Conservation (phyloP, 805 yeast genomes). For the Candida taoyuanica region DNA sequence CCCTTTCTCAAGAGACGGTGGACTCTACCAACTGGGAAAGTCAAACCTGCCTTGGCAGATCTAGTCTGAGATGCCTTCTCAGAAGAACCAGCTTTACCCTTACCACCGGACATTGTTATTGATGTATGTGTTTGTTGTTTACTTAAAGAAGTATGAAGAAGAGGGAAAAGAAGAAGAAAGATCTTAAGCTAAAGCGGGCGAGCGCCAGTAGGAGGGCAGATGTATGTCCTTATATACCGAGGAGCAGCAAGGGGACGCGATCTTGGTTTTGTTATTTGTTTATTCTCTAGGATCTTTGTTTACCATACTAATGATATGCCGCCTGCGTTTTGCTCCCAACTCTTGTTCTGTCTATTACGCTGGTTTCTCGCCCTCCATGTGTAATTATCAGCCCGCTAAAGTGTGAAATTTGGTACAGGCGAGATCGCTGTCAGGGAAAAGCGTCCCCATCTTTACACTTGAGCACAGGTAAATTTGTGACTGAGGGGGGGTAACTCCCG, state of each 20-base stretch:
- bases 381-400: too few species aligned
- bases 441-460: too few species aligned
- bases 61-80: constrained; percentile 96
- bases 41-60: constrained; percentile 97
- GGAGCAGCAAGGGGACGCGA: background rate
- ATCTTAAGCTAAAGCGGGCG: background rate
- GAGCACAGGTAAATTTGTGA: too few species aligned
- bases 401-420: too few species aligned
- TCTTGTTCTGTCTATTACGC: too few species aligned
- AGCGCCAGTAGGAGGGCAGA: constrained; percentile 1
- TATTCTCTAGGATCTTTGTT: too few species aligned
- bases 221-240: constrained; percentile 4
- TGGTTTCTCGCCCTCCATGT: too few species aligned
- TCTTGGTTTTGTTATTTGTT: too few species aligned
- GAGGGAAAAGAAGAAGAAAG: background rate
- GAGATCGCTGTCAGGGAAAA: too few species aligned
- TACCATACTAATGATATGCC: too few species aligned
- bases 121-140: constrained; percentile 11
- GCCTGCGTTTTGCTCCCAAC: too few species aligned
- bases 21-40: constrained; percentile 99
- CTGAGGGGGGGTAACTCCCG: too few species aligned
- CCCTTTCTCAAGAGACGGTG: constrained; percentile 96
- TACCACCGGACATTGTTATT: constrained; percentile 57
- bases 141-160: constrained; percentile 6
- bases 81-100: constrained; percentile 88